Percentiles rank a stretch among this genome's conserved stretches.
Conservation (phyloP, 257 asterid species). For the Primulina tabacum region DNA sequence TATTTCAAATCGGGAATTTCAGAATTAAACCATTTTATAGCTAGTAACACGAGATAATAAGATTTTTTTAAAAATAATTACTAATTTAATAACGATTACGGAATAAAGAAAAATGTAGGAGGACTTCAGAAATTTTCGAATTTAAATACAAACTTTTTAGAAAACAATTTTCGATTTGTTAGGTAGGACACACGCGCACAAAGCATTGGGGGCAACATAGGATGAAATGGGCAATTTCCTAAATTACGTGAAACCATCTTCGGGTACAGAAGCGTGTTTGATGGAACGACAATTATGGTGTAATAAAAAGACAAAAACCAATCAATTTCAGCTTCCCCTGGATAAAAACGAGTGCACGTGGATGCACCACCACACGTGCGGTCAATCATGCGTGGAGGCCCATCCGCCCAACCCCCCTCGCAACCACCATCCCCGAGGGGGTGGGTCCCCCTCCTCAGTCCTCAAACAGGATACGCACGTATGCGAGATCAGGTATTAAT, state of each 20-base stretch:
- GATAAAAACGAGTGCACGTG: conserved; percentile 86
- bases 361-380: conserved; percentile 81
- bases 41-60: no score
- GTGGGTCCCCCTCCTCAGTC: conserved; percentile 30
- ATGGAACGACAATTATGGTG: not conserved
- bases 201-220: not conserved
- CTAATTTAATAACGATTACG: no score
- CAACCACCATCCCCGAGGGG: no score
- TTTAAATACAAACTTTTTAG: no score
- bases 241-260: not conserved
- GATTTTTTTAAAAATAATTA: no score
- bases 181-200: no score
- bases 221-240: not conserved
- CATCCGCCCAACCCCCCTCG: not conserved
- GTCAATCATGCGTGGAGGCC: conserved; percentile 53
- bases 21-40: no score
- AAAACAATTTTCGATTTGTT: no score
- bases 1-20: no score
- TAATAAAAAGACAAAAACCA: conserved; percentile 45
- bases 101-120: no score
- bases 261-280: not conserved
- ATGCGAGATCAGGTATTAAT: not conserved
- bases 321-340: conserved; percentile 39
- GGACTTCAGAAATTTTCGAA: no score
- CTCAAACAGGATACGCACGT: conserved; percentile 25